Conservation (phyloP, 2,329 filamentous ascomycete genomes). For the Phialophora verrucosa region DNA sequence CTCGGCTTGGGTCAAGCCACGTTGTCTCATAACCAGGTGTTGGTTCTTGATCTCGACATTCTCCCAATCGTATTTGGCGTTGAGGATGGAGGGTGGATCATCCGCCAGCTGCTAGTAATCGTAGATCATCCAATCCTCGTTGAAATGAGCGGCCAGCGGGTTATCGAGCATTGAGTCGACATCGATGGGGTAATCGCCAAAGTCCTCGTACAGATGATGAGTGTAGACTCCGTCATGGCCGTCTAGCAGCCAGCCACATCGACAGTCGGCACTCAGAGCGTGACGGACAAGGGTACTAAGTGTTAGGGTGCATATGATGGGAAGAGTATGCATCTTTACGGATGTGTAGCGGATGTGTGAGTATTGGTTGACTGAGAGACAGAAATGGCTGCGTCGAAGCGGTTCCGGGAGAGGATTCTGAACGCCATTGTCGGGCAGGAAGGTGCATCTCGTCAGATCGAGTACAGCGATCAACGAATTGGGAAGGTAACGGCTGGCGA, state of each 20-base stretch:
- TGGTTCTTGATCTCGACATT: conserved; percentile 41
- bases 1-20: conserved; percentile 37
- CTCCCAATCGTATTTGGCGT: conserved; percentile 38
- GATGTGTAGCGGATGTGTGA: conserved; percentile 6
- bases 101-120: conserved; percentile 39
- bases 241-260: conserved; percentile 34
- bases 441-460: background rate
- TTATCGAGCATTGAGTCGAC: conserved; percentile 35
- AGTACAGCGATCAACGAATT: background rate
- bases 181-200: conserved; percentile 35
- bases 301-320: conserved; percentile 10
- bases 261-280: conserved; percentile 22
- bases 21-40: conserved; percentile 39
- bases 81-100: conserved; percentile 38
- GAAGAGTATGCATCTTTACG: conserved; percentile 23
- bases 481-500: background rate
- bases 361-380: background rate
- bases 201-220: conserved; percentile 41
- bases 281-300: conserved; percentile 5
- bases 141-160: conserved; percentile 33
- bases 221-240: conserved; percentile 40
- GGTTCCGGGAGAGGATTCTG: background rate
- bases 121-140: conserved; percentile 41
- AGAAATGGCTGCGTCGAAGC: background rate
- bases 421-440: background rate